These are phyloP conservation scores for Kodamaea kaohsiungensis DNA, from an alignment of 805 yeast species.

Conservation along the genomic window DNA sequence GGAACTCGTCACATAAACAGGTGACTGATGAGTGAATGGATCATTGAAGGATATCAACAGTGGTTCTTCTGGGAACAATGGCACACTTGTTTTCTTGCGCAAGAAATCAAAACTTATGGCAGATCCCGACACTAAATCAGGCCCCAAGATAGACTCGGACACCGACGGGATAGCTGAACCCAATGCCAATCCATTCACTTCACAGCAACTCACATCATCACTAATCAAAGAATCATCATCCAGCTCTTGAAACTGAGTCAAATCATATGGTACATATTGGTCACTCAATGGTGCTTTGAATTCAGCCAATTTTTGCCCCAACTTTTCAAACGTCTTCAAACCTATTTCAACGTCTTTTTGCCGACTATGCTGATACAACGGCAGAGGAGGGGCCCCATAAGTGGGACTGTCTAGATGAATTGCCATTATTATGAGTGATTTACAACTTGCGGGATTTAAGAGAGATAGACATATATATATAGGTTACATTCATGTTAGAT, in stretches of 20 bases:
- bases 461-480: background rate
- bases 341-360: background rate
- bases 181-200: background rate
- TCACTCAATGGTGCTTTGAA: slow-evolving; percentile 5
- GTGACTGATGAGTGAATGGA: background rate
- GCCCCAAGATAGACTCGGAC: background rate
- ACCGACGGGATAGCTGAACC: background rate
- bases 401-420: background rate
- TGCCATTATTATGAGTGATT: slow-evolving; percentile 1
- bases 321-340: background rate
- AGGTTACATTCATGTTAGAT: background rate
- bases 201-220: background rate
- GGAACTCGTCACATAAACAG: background rate
- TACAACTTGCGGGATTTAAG: background rate
- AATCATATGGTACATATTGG: slow-evolving; percentile 11
- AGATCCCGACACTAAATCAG: background rate
- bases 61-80: slow-evolving; percentile 9
- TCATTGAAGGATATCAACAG: background rate
- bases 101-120: background rate
- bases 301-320: background rate
- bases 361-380: background rate
- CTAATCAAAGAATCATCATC: slow-evolving; percentile 2
- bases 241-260: slow-evolving; percentile 7
- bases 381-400: background rate
- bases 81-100: background rate